These are phyloP conservation scores for Starmera amethionina DNA, from an alignment of 805 yeast genomes.

Conservation along the genomic window DNA sequence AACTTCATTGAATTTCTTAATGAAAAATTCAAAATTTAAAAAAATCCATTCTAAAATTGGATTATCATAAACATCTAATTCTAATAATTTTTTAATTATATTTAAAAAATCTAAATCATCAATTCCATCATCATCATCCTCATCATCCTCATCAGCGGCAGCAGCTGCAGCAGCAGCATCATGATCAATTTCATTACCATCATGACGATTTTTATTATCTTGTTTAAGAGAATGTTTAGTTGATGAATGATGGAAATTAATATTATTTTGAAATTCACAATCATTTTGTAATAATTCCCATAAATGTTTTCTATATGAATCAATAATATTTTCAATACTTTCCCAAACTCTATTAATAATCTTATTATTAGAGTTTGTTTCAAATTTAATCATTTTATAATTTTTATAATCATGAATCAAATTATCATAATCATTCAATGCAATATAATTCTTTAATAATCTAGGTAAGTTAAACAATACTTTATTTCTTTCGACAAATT, in stretches of 20 bases:
- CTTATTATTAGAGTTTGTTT: constrained; percentile 18
- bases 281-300: constrained; percentile 35
- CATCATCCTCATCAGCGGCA: too few species aligned
- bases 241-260: constrained; percentile 8
- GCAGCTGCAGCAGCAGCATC: too few species aligned
- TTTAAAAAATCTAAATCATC: constrained; percentile 25
- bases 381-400: constrained; percentile 27
- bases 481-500: constrained; percentile 41
- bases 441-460: constrained; percentile 30
- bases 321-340: constrained; percentile 44
- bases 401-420: constrained; percentile 47
- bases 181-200: constrained; percentile 2
- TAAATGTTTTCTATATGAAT: constrained; percentile 40
- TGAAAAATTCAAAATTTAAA: constrained; percentile 34
- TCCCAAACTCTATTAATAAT: constrained; percentile 46
- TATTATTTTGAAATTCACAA: too few species aligned
- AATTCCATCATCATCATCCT: constrained; percentile 4
- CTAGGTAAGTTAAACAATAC: constrained; percentile 50
- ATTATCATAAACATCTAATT: constrained; percentile 52
- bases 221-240: constrained; percentile 5
- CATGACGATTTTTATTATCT: neutral
- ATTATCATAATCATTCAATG: constrained; percentile 44
- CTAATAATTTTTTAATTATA: constrained; percentile 44
- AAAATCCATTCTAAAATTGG: constrained; percentile 59
- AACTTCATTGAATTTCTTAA: constrained; percentile 27